Conservation (phyloP, 352 stramenopile species). For the Phytophthora citrophthora region DNA sequence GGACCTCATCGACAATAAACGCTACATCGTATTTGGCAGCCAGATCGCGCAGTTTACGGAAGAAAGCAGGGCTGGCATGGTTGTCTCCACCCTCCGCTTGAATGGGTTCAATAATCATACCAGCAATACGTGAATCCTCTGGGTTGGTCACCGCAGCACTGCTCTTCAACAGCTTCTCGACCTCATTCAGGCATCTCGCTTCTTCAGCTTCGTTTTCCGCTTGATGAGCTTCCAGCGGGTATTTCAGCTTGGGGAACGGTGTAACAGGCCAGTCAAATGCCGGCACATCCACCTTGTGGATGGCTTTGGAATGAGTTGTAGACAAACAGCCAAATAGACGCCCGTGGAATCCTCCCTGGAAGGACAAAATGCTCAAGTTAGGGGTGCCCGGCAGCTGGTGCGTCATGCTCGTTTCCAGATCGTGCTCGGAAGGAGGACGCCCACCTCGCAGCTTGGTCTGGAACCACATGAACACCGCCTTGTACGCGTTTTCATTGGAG, state of each 20-base stretch:
- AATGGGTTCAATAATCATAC: conserved; percentile 85
- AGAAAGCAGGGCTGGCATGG: conserved; percentile 76
- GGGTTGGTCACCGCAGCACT: conserved; percentile 39
- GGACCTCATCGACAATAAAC: conserved; percentile 89
- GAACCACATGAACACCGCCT: conserved; percentile 90
- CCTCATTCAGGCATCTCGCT: conserved; percentile 67
- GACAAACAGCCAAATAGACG: conserved; percentile 81
- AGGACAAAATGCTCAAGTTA: conserved; percentile 84
- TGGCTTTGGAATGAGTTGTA: conserved; percentile 85
- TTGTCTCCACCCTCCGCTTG: conserved; percentile 86
- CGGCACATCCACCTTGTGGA: conserved; percentile 88
- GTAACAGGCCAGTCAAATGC: conserved; percentile 87
- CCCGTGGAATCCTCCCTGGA: conserved; percentile 84
- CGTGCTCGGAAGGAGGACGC: conserved; percentile 55
- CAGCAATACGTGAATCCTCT: conserved; percentile 56
- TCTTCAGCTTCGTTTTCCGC: conserved; percentile 75
- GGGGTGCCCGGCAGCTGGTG: conserved; percentile 74
- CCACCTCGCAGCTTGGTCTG: conserved; percentile 75
- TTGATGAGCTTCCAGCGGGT: conserved; percentile 69
- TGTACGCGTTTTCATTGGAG: conserved; percentile 89
- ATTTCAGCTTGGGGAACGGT: conserved; percentile 70
- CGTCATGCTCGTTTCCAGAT: conserved; percentile 76
- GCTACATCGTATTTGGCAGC: conserved; percentile 65
- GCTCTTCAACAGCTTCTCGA: conserved; percentile 57
- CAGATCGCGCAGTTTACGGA: conserved; percentile 62